Evolutionary conservation across 2,329 filamentous ascomycete species (phyloP).

Genomic region (Orbilia quercus): DNA sequence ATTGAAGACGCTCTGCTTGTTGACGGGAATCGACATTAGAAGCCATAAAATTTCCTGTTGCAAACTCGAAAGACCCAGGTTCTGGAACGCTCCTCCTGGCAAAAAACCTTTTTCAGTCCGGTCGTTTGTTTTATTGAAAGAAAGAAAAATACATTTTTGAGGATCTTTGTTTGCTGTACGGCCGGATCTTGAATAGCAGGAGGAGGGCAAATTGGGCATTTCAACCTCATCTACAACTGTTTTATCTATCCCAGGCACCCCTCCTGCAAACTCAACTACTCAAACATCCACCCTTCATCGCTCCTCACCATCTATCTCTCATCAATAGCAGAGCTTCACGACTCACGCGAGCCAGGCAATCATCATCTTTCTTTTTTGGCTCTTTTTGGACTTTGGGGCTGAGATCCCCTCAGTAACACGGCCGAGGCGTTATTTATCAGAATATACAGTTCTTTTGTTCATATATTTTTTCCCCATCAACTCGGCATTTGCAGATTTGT

Average conservation of each 20-base stretch:
- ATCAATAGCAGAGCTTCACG: neutral
- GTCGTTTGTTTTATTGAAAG: conserved; percentile 4
- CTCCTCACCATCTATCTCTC: neutral
- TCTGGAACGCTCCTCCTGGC: conserved; percentile 53
- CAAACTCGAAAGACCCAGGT: conserved; percentile 39
- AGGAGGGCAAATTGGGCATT: conserved; percentile 29
- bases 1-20: conserved; percentile 48
- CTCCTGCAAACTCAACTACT: conserved; percentile 27
- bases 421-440: conserved; percentile 31
- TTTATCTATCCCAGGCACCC: conserved; percentile 44
- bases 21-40: conserved; percentile 49
- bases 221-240: conserved; percentile 32
- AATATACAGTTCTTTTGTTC: conserved; percentile 10
- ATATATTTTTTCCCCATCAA: conserved; percentile 5
- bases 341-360: conserved; percentile 17
- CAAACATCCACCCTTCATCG: conserved; percentile 10
- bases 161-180: conserved; percentile 32
- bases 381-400: conserved; percentile 45
- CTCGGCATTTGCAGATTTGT: conserved; percentile 47
- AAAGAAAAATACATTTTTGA: too few species aligned
- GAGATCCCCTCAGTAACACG: conserved; percentile 49
- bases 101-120: conserved; percentile 1
- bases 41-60: conserved; percentile 30
- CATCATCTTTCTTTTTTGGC: conserved; percentile 26
- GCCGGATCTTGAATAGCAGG: conserved; percentile 25